Base-by-base conservation (phyloP, 495 filamentous ascomycete species). In the Penicillium coffeae region DNA sequence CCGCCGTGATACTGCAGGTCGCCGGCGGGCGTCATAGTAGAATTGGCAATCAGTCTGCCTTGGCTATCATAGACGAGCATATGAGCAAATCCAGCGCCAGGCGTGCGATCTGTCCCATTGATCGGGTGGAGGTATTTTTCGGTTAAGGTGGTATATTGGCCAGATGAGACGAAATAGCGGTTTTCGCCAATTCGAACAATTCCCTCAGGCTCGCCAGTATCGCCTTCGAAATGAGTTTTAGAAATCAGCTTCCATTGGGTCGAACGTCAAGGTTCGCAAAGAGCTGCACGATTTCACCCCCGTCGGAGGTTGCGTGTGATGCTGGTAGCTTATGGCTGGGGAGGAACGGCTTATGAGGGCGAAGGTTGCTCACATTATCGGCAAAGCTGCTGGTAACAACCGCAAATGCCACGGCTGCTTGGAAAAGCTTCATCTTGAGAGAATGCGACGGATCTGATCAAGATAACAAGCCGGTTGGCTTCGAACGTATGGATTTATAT, bases 151-250 rank as follows among this genome's bases (percentile, higher is more conserved):
- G 47, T 60, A 37, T 56, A 63, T 42, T 67, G 60, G 16, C 55
- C 61, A 15, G 67, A 40, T 3, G 62, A 61, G 15, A 71, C 53
- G 45, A 69, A 58, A 18, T 54, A 62, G 8, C 62, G 65, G 22
- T 63, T 50, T n/a, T 59, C 47, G 15, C 65, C 63, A 7, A 68
- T 15, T 27, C 59, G 63, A 12, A 60, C 54, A 13, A 72, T 60
- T 2, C 69, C 62, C 40, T 72, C 68, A 7, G 64, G 66, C 50
- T 70, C 64, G 32, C 58, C 68, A 5, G 64, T 66, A 38, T 72
- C 57, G 16, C 64, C 68, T 37, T 71, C 51, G n/a, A 72, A 59
- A 9, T 37, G 37, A 43, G 62, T 47, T 37, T 61, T 64, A 3
- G 58, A 58, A 8, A 72, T 50, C 8, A 70, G 47, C 3, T 48